A percentile compares a stretch with the other conserved stretches of the same genome.
These are phyloP conservation scores for Prinsepia uniflora DNA, from an alignment of 306 rosid species.

Conservation along the genomic window DNA sequence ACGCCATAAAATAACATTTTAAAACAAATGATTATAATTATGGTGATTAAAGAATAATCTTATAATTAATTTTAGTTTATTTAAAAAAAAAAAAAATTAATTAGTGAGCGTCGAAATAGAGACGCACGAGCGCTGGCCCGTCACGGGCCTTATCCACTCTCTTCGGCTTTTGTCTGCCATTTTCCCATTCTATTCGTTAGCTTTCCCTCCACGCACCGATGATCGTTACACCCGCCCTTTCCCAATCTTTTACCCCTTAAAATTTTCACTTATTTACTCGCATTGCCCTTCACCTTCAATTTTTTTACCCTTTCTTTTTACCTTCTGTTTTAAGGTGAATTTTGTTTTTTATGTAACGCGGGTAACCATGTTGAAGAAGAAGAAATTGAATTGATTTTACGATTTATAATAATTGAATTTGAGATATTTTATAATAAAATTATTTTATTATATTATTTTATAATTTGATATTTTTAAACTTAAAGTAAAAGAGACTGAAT, in stretches of 20 bases:
- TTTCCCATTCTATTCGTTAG: neutral
- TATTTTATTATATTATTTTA: no score
- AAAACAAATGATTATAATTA: neutral
- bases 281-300: constrained; percentile 9
- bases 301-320: neutral
- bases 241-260: neutral
- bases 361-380: no score
- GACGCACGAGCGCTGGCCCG: neutral
- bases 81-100: no score
- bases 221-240: constrained; percentile 3
- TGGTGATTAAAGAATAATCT: neutral
- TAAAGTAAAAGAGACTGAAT: no score
- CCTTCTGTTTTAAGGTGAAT: no score
- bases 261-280: constrained; percentile 11
- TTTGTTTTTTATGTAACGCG: no score
- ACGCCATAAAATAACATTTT: neutral
- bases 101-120: neutral
- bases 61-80: neutral
- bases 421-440: no score
- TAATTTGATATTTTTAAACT: no score
- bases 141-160: constrained; percentile 27
- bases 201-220: constrained; percentile 31
- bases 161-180: constrained; percentile 34
- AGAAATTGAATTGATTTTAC: no score
- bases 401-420: no score